Base-by-base conservation (phyloP, 495 filamentous ascomycete species). In the Pseudomonodictys pantanalensis region DNA sequence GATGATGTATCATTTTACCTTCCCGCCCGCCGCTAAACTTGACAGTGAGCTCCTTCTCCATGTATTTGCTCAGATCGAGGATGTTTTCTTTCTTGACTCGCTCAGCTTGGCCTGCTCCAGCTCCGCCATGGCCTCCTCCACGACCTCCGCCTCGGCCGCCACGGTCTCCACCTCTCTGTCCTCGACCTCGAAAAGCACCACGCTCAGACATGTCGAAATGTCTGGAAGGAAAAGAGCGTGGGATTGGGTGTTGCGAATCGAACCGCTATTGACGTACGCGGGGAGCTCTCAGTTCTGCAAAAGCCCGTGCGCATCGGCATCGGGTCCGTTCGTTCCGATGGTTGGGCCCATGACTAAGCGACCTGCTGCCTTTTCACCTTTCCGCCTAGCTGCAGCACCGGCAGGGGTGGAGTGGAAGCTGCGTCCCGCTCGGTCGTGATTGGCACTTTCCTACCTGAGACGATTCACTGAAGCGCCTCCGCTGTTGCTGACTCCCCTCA, bases 41-140 rank as follows among this genome's bases (percentile, higher is more conserved):
- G 58, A 97, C 93, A 3, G 81, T 85, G 51, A 98, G 88, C 68
- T 87, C 80, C 81, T 96, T 92, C 73, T 97, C 93, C 85, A 95
- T 91, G 70, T 96, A 98, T 77, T 95, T 95, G 70, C 78, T 83
- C 60, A 98, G 76, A 64, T 98, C 93, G 20, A 98, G 82, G 67
- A 98, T 98, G 70, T 97, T 96, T 72, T 98, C 92, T 77, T 97
- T 96, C 82, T 96, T 96, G 58, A 91, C 90, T 63, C 88, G 86
- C 70, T 90, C 86, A 59, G 80, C 76, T 65, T 83, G 80, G 45
- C 79, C 65, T 39, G 71, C 68, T 3, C 69, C 72, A 62, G 74
- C 75, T 42, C 72, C 73, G 35, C 72, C 68, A 10, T 71, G 72
- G 60, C 78, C 75, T 24, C 73, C 69, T 29, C 71, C 56, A 12